Evolutionary conservation across 2,329 filamentous ascomycete species (phyloP).

Genomic region (Aspergillus pseudoviridinutans): DNA sequence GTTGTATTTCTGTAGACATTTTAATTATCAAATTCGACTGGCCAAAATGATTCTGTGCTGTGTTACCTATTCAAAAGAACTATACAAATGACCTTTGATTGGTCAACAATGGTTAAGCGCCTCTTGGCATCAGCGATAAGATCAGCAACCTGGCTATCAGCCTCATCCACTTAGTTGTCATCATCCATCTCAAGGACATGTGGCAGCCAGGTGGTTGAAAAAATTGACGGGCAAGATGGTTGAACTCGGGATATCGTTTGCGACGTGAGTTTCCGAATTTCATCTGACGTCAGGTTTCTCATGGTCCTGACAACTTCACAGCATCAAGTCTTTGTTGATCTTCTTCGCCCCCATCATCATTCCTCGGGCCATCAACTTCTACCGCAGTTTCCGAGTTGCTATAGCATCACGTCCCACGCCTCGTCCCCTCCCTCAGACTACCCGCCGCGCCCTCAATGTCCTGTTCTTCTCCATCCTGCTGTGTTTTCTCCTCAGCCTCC

Average conservation of each 20-base stretch:
- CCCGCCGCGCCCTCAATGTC: slow-evolving; percentile 43
- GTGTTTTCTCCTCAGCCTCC: slow-evolving; percentile 61
- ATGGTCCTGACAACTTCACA: slow-evolving; percentile 14
- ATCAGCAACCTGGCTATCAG: slow-evolving; percentile 1
- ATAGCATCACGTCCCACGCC: slow-evolving; percentile 35
- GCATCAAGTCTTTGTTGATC: slow-evolving; percentile 41
- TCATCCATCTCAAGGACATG: neutral
- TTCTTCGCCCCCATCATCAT: slow-evolving; percentile 42
- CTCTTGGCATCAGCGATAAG: slow-evolving; percentile 15
- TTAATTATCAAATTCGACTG: neutral
- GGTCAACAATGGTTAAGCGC: neutral
- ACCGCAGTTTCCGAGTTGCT: slow-evolving; percentile 32
- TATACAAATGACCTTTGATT: neutral
- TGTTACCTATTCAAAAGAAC: neutral
- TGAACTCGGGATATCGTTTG: slow-evolving; percentile 27
- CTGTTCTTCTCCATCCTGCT: slow-evolving; percentile 51
- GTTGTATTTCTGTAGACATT: neutral
- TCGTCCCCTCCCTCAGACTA: slow-evolving; percentile 31
- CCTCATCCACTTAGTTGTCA: neutral
- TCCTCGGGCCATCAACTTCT: slow-evolving; percentile 36
- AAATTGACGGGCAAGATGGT: slow-evolving; percentile 20
- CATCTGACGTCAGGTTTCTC: neutral
- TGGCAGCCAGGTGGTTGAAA: neutral
- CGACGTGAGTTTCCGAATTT: slow-evolving; percentile 23
- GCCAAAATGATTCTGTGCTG: neutral